Conservation (phyloP, 495 filamentous ascomycete genomes). For the Hypoxylon lienhwacheense region DNA sequence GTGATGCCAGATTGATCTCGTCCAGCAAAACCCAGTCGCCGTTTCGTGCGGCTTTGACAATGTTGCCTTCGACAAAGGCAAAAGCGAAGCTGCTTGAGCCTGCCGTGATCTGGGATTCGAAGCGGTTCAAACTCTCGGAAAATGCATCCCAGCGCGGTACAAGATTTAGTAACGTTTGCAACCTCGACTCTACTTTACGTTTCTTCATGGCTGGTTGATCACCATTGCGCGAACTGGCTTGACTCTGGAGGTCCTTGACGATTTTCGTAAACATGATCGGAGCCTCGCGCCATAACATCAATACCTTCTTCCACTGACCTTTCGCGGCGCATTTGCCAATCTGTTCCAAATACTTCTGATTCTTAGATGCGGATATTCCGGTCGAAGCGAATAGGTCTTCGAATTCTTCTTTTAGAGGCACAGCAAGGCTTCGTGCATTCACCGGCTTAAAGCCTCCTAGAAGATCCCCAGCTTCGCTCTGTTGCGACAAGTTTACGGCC, state of each 20-base stretch:
- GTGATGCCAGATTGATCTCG: constrained; percentile 93
- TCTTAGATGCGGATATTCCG: constrained; percentile 78
- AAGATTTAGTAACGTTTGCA: constrained; percentile 59
- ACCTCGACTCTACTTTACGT: constrained; percentile 74
- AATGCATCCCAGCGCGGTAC: constrained; percentile 80
- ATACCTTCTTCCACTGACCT: constrained; percentile 79
- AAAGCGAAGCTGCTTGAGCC: constrained; percentile 87
- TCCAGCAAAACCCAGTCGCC: constrained; percentile 98
- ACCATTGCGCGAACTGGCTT: constrained; percentile 41
- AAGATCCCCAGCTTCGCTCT: constrained; percentile 92
- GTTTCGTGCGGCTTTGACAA: constrained; percentile 88
- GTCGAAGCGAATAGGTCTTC: constrained; percentile 83
- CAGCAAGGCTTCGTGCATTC: constrained; percentile 80
- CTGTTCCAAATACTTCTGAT: constrained; percentile 78
- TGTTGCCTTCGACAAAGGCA: constrained; percentile 90
- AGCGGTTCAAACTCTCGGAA: constrained; percentile 69
- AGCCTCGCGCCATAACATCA: constrained; percentile 85
- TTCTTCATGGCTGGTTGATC: constrained; percentile 74
- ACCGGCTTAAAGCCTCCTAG: constrained; percentile 96
- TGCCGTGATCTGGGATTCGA: constrained; percentile 78
- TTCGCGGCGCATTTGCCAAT: constrained; percentile 77
- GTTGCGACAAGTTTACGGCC: constrained; percentile 93
- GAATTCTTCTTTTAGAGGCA: constrained; percentile 92
- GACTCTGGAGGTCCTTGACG: constrained; percentile 54
- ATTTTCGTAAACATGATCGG: constrained; percentile 78